These are phyloP conservation scores for Ligustrum vulgare DNA, from an alignment of 257 asterid genomes.

Conservation along the genomic window DNA sequence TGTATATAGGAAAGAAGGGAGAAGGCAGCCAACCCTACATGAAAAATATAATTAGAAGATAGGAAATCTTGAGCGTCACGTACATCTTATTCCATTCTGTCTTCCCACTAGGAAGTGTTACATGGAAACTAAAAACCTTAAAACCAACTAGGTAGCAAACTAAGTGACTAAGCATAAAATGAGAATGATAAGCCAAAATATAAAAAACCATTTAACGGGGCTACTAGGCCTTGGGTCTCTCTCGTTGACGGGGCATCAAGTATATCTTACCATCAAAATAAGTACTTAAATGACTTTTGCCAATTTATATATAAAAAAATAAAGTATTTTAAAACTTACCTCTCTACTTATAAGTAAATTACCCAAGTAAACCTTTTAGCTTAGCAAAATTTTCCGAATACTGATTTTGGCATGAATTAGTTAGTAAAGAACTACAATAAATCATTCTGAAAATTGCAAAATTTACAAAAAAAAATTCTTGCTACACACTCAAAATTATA, in stretches of 20 bases:
- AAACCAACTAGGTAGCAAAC: background rate
- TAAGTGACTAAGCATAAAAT: background rate
- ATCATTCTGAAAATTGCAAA: background rate
- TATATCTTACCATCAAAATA: no score
- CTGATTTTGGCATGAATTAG: background rate
- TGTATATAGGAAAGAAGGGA: constrained; percentile 69
- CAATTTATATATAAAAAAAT: no score
- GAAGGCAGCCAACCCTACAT: constrained; percentile 77
- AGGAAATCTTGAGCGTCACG: background rate
- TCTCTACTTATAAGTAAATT: background rate
- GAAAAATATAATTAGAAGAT: background rate
- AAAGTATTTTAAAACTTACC: background rate
- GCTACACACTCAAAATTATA: background rate
- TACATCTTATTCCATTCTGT: background rate
- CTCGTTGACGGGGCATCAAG: no score
- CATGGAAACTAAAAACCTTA: no score
- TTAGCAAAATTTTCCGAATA: background rate
- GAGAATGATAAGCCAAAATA: no score
- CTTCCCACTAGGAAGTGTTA: background rate
- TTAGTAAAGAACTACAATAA: background rate
- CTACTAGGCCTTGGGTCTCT: no score
- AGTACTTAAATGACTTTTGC: no score
- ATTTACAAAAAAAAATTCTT: background rate
- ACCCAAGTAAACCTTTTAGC: background rate
- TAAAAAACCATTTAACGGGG: no score